Percentiles rank a stretch among this genome's conserved stretches.
These are phyloP conservation scores for Helicostylum pulchrum DNA, from an alignment of 192 early-diverging fungal genomes.

Conservation along the genomic window DNA sequence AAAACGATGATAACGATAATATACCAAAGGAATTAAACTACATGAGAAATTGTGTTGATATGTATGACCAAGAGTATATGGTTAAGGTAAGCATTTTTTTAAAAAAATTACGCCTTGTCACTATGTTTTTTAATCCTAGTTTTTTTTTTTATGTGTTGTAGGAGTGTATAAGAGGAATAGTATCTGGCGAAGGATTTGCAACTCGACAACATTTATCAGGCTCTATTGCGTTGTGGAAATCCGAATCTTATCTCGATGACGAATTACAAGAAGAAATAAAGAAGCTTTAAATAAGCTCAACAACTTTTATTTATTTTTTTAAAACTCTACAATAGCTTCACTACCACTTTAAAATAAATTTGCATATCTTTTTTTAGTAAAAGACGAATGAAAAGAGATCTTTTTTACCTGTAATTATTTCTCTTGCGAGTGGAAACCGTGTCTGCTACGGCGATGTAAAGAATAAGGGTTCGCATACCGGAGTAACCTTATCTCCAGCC, in stretches of 20 bases:
- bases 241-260: constrained; percentile 20
- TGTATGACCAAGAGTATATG: constrained; percentile 23
- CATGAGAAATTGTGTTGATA: constrained; percentile 10
- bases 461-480: no score
- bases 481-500: no score
- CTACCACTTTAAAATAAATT: background rate
- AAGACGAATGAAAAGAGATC: no score
- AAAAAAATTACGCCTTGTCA: background rate
- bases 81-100: constrained; percentile 5
- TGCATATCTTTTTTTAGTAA: background rate
- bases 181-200: constrained; percentile 12
- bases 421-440: no score
- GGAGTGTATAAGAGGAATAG: constrained; percentile 17
- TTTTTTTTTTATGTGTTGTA: background rate
- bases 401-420: no score
- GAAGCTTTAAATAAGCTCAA: background rate
- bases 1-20: background rate
- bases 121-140: background rate
- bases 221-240: constrained; percentile 19
- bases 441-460: no score
- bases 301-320: background rate
- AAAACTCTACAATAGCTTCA: background rate
- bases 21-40: background rate
- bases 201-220: constrained; percentile 24
- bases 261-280: constrained; percentile 9